phyloP scores from a whole-genome alignment of 2,329 filamentous ascomycete species.

The Diaporthe eres region DNA sequence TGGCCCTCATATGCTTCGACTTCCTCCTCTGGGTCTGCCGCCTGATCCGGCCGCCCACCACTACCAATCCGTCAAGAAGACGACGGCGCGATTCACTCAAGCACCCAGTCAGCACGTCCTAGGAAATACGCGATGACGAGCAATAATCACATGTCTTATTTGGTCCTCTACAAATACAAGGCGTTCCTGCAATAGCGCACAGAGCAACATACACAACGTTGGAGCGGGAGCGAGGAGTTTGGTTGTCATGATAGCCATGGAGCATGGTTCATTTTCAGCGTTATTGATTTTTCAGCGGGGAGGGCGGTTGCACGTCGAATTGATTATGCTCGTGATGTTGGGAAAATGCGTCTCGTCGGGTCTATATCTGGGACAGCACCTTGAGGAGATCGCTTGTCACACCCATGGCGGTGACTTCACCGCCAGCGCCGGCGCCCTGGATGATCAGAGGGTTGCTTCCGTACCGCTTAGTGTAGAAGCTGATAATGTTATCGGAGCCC shows the following conservation, averaged over 20 bases:
- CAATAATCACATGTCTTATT: neutral
- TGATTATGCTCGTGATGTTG: neutral
- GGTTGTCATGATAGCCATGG: neutral
- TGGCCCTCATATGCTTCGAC: constrained; percentile 65
- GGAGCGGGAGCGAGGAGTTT: constrained; percentile 40
- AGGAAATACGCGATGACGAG: constrained; percentile 19
- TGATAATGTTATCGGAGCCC: constrained; percentile 99
- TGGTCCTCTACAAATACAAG: constrained; percentile 7
- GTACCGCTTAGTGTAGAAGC: constrained; percentile 97
- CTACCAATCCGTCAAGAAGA: constrained; percentile 39
- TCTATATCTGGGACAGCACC: constrained; percentile 79
- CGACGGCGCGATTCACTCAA: constrained; percentile 44
- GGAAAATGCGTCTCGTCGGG: neutral
- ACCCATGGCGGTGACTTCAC: constrained; percentile 97
- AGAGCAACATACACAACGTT: neutral
- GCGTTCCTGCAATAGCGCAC: constrained; percentile 24
- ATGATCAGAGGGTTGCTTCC: constrained; percentile 92
- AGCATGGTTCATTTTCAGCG: constrained; percentile 16
- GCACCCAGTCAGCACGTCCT: constrained; percentile 41
- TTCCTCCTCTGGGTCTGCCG: constrained; percentile 68
- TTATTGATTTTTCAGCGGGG: constrained; percentile 21
- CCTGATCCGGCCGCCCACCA: constrained; percentile 48
- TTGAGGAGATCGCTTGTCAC: constrained; percentile 95
- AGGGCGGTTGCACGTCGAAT: neutral
- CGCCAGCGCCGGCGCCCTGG: constrained; percentile 93